Percentiles rank a stretch among this genome's conserved stretches.
phyloP scores from a whole-genome alignment of 257 asterid genomes.

The Knoxia roxburghii region DNA sequence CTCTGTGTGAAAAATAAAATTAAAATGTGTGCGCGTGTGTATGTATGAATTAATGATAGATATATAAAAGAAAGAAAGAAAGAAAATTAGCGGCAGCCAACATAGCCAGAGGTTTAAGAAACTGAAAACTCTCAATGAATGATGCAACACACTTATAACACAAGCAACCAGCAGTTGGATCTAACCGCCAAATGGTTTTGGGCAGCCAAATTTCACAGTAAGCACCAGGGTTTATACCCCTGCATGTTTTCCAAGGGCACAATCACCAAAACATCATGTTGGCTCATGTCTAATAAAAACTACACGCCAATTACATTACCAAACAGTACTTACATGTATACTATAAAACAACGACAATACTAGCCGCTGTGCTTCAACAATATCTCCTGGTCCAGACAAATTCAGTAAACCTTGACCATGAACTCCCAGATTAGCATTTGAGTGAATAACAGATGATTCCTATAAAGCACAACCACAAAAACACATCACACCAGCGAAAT shows the following conservation, averaged over 20 bases:
- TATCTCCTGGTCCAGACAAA: constrained; percentile 93
- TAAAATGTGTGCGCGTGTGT: too few relatives aligned
- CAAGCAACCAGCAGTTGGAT: background rate
- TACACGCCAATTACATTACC: background rate
- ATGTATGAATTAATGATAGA: too few relatives aligned
- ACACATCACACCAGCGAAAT: constrained; percentile 17
- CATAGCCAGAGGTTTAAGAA: constrained; percentile 2
- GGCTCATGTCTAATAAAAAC: background rate
- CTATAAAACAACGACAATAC: constrained; percentile 87
- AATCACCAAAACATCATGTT: background rate
- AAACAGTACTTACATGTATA: constrained; percentile 59
- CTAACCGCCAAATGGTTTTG: background rate
- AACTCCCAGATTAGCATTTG: constrained; percentile 93
- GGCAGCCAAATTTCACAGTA: background rate
- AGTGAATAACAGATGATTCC: constrained; percentile 87
- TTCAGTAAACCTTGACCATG: constrained; percentile 94
- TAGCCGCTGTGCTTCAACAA: constrained; percentile 89
- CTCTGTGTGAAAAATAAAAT: too few relatives aligned
- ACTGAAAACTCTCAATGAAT: too few relatives aligned
- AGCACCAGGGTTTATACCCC: background rate
- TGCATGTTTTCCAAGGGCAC: background rate
- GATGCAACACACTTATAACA: background rate
- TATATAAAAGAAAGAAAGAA: too few relatives aligned
- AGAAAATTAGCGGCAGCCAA: too few relatives aligned
- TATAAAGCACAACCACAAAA: constrained; percentile 23